Base-by-base conservation (phyloP, 768 basidiomycete species). In the Pleurotus djamor region DNA sequence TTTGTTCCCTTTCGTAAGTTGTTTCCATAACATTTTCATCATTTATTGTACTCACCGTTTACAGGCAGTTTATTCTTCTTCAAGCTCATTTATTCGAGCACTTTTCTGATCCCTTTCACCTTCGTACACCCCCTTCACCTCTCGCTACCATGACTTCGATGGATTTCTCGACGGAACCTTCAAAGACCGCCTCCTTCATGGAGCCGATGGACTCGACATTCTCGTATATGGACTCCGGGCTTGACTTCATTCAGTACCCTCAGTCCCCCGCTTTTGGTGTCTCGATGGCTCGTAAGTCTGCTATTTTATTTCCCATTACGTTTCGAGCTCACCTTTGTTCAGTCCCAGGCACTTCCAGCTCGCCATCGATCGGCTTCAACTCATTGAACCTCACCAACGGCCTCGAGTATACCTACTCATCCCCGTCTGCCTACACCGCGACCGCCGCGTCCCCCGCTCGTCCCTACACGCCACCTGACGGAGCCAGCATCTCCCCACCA, bases 161-260 rank as follows among this genome's bases (percentile, higher is more conserved):
- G 74, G 81, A 82, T 68, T 82, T 81, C 64, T 81, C 36, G 57
- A 48, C 48, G 34, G 52, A 57, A 52, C 69, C 74, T 71, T 67
- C 74, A 69, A 78, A 79, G 73, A 76, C 77, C 62, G 54, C 54
- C 37, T 72, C 75, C 65, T 85, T 78, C 75, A 77, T 79, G 70
- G 77, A 78, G 61, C 63, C 74, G 63, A 70, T 77, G 65, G 81
- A 83, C 63, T 69, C 71, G 51, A 67, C 78, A 32, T 80, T 78
- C 65, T 71, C 74, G 61, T 82, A 83, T 55, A 76, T 82, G 73
- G 81, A 83, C 69, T 78, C 70, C 61, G 74, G 74, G 60, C 74
- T 82, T 65, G 81, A 83, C 44, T 91, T 89, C 70, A 82, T 91
- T 64, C 85, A 87, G 73, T 88, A 88, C 72, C 87, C 87, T 37